These are phyloP conservation scores for Penicillium sp. DNA, from an alignment of 2,329 filamentous ascomycete genomes.

Conservation along the genomic window DNA sequence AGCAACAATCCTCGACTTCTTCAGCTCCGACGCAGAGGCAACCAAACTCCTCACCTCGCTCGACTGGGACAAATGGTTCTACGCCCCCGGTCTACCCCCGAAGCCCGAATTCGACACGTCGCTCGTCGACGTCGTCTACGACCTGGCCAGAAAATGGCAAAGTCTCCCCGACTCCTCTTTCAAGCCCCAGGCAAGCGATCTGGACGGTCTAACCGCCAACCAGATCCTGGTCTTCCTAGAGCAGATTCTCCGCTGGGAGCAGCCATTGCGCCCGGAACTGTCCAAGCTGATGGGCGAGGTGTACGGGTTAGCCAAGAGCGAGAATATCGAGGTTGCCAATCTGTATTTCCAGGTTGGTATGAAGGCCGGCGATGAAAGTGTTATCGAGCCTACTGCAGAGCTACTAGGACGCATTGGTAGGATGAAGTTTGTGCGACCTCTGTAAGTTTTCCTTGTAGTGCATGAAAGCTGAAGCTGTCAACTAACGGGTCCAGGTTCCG, in stretches of 20 bases:
- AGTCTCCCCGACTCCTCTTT: conserved; percentile 53
- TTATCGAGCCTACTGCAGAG: conserved; percentile 72
- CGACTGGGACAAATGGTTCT: conserved; percentile 91
- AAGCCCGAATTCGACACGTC: conserved; percentile 91
- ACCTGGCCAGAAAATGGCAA: conserved; percentile 81
- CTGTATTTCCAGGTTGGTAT: conserved; percentile 82
- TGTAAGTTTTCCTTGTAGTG: conserved; percentile 55
- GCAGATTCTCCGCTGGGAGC: conserved; percentile 69
- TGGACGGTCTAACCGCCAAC: conserved; percentile 77
- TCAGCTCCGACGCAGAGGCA: conserved; percentile 67
- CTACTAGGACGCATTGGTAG: conserved; percentile 81
- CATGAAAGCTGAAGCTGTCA: neutral
- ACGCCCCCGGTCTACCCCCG: conserved; percentile 82
- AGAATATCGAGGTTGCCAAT: conserved; percentile 84
- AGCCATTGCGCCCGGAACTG: conserved; percentile 66
- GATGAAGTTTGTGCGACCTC: conserved; percentile 95
- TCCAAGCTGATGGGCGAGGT: conserved; percentile 73
- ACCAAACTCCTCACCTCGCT: conserved; percentile 68
- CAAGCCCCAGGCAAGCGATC: conserved; percentile 69
- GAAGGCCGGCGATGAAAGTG: conserved; percentile 69
- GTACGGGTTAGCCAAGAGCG: conserved; percentile 74
- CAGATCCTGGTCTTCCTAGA: conserved; percentile 93
- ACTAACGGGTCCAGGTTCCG: conserved; percentile 53
- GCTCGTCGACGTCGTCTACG: conserved; percentile 83
- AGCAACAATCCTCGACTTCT: conserved; percentile 83